Percentiles rank a stretch among this genome's conserved stretches.
These are phyloP conservation scores for Perkinsus chesapeaki DNA, from an alignment of 169 alveolate genomes.

Conservation along the genomic window DNA sequence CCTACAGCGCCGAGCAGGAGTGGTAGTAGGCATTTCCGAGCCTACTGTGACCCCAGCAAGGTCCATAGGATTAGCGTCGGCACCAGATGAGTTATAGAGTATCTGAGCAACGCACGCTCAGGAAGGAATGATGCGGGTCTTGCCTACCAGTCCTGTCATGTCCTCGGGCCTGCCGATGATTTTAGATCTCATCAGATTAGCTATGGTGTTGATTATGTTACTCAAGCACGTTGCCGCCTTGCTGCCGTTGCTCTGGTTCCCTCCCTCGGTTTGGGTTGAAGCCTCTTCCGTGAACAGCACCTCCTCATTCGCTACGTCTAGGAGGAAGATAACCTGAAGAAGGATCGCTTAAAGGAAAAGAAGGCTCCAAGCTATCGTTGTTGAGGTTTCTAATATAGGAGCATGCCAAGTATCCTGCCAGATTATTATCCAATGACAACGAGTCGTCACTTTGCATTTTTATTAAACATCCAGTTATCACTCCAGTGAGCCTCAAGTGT, in stretches of 20 bases:
- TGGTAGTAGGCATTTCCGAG: neutral
- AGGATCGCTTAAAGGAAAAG: neutral
- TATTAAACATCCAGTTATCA: too few species aligned
- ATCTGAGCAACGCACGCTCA: neutral
- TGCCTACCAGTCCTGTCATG: neutral
- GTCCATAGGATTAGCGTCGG: neutral
- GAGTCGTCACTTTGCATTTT: too few species aligned
- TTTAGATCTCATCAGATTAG: neutral
- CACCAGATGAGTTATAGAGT: neutral
- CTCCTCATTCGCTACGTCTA: neutral
- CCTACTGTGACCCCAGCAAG: neutral
- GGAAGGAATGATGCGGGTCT: neutral
- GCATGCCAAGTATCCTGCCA: too few species aligned
- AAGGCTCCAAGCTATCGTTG: too few species aligned
- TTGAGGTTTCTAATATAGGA: too few species aligned
- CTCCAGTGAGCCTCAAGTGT: too few species aligned
- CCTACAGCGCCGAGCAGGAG: neutral
- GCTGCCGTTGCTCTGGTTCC: neutral
- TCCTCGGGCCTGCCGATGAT: neutral
- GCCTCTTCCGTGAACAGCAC: neutral
- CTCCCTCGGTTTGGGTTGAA: neutral
- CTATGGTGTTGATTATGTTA: neutral
- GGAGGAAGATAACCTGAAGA: neutral
- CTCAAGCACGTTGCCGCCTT: neutral
- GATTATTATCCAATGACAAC: too few species aligned